Evolutionary conservation across 768 basidiomycete genomes (phyloP).

Genomic region (Amanita rubescens): DNA sequence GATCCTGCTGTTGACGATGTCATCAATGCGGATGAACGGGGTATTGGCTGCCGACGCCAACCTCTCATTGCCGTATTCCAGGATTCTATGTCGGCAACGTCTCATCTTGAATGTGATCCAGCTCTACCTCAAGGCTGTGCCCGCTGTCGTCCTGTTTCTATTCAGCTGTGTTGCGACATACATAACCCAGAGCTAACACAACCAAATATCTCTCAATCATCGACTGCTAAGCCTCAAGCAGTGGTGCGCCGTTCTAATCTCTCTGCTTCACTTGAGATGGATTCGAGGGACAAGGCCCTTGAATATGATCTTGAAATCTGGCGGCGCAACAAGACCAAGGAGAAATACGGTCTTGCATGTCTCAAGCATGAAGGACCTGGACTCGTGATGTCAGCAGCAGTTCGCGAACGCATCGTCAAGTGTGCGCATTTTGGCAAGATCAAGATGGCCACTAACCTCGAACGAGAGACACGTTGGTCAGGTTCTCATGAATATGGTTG

Average conservation of each 20-base stretch:
- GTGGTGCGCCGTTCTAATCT: not conserved
- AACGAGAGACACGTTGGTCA: not conserved
- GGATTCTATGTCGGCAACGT: not conserved
- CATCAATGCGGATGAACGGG: not conserved
- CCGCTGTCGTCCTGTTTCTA: not conserved
- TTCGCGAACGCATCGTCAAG: not conserved
- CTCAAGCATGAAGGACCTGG: not conserved
- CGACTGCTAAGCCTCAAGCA: not conserved
- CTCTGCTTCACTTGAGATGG: not conserved
- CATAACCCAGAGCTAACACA: conserved; percentile 14
- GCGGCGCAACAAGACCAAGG: not conserved
- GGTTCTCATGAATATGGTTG: not conserved
- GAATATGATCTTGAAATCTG: not conserved
- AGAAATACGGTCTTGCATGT: not conserved
- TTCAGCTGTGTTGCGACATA: conserved; percentile 23
- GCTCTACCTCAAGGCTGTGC: not conserved
- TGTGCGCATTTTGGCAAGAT: not conserved
- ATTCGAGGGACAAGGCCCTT: not conserved
- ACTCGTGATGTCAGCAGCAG: not conserved
- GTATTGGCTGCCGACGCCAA: not conserved
- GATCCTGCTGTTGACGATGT: not conserved
- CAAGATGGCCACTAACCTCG: not conserved
- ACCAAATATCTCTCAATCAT: not conserved
- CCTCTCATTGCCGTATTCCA: not conserved
- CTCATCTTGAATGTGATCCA: not conserved